A percentile compares a stretch with the other conserved stretches of the same genome.
Evolutionary conservation across 2,329 filamentous ascomycete species (phyloP).

Genomic region (Gnomoniopsis smithogilvyi): DNA sequence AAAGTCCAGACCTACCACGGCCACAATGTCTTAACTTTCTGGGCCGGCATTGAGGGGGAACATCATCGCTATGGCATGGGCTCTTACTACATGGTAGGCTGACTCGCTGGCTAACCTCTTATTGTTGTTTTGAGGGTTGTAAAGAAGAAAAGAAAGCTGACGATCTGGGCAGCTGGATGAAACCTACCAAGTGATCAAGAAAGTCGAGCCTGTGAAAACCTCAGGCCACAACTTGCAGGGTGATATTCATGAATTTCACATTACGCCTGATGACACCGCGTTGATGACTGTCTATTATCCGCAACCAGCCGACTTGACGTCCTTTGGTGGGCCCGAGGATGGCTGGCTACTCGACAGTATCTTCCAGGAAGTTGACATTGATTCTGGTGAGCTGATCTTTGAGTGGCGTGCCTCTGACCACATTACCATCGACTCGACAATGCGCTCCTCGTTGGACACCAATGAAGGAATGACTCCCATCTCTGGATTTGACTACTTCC

Average conservation of each 20-base stretch:
- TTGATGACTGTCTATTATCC: constrained; percentile 40
- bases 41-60: constrained; percentile 20
- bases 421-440: constrained; percentile 21
- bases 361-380: constrained; percentile 37
- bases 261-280: constrained; percentile 38
- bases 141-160: constrained; percentile 17
- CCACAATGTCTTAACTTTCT: constrained; percentile 33
- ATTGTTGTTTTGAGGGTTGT: neutral
- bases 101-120: too few species aligned
- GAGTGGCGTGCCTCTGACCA: constrained; percentile 34
- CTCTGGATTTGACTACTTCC: constrained; percentile 34
- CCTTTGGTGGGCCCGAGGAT: constrained; percentile 29
- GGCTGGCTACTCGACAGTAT: constrained; percentile 32
- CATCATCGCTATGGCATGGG: too few species aligned
- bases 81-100: too few species aligned
- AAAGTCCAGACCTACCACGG: constrained; percentile 30
- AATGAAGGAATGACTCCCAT: constrained; percentile 25
- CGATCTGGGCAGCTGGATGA: constrained; percentile 13
- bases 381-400: constrained; percentile 34
- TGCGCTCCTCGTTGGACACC: constrained; percentile 14
- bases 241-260: constrained; percentile 39
- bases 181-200: constrained; percentile 20
- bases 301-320: constrained; percentile 27
- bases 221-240: constrained; percentile 22
- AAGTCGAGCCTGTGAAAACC: constrained; percentile 21